Evolutionary conservation across 352 stramenopile genomes (phyloP).

Genomic region (Phytophthora uliginosa): DNA sequence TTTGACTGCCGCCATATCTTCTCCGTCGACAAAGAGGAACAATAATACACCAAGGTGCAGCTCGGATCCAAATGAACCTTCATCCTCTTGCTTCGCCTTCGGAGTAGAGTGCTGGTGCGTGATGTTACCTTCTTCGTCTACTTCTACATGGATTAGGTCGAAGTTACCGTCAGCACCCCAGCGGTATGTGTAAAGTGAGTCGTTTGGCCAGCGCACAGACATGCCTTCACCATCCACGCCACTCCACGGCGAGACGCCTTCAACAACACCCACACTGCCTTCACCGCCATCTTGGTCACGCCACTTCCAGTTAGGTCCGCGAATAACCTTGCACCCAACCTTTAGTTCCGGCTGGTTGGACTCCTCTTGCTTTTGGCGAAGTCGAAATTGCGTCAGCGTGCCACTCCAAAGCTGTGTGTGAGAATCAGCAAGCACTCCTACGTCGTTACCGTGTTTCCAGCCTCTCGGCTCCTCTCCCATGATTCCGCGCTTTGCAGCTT

Average conservation of each 20-base stretch:
- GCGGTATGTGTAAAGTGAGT: slow-evolving; percentile 90
- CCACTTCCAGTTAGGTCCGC: slow-evolving; percentile 93
- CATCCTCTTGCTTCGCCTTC: slow-evolving; percentile 76
- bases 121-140: slow-evolving; percentile 83
- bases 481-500: slow-evolving; percentile 79
- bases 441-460: slow-evolving; percentile 82
- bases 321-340: slow-evolving; percentile 90
- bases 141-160: slow-evolving; percentile 87
- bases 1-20: slow-evolving; percentile 1
- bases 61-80: slow-evolving; percentile 80
- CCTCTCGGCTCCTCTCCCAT: slow-evolving; percentile 62
- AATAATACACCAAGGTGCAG: slow-evolving; percentile 85
- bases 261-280: slow-evolving; percentile 83
- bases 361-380: slow-evolving; percentile 57
- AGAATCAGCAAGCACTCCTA: slow-evolving; percentile 78
- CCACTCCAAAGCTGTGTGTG: slow-evolving; percentile 83
- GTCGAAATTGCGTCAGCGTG: slow-evolving; percentile 73
- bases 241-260: slow-evolving; percentile 90
- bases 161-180: slow-evolving; percentile 92
- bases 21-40: slow-evolving; percentile 60
- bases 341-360: slow-evolving; percentile 66
- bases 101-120: slow-evolving; percentile 76
- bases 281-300: slow-evolving; percentile 90
- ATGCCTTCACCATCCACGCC: slow-evolving; percentile 91
- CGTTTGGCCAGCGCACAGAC: slow-evolving; percentile 91